Conservation (phyloP, 352 stramenopile genomes). For the Phytopythium kandeliae region DNA sequence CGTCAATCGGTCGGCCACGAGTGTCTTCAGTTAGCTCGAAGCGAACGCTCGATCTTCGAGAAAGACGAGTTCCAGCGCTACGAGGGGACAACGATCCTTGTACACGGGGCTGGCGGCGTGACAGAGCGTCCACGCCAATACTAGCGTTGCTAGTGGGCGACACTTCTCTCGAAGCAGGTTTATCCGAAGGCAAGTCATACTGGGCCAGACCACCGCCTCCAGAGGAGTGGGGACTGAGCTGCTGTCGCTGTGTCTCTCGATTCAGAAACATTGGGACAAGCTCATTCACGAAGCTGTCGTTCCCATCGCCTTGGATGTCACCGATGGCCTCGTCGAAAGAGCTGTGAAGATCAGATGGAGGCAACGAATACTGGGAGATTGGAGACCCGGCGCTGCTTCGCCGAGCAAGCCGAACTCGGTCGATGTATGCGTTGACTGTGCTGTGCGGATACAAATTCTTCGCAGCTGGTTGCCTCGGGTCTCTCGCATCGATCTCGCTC, state of each 20-base stretch:
- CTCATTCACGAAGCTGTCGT: conserved; percentile 51
- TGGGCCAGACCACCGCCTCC: conserved; percentile 8
- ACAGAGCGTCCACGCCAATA: neutral
- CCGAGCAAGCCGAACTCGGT: conserved; percentile 2
- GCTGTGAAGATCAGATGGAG: conserved; percentile 50
- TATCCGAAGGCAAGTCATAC: conserved; percentile 29
- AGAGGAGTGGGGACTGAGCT: neutral
- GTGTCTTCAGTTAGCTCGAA: neutral
- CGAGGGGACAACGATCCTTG: neutral
- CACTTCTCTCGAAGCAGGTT: conserved; percentile 30
- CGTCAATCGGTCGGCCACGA: neutral
- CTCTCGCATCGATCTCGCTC: neutral
- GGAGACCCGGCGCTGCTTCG: conserved; percentile 22
- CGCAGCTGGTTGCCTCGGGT: neutral
- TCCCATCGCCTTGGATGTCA: conserved; percentile 7
- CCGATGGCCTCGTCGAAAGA: conserved; percentile 51
- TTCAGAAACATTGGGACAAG: conserved; percentile 58
- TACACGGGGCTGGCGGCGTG: neutral
- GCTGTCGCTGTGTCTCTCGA: conserved; percentile 2
- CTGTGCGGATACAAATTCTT: neutral
- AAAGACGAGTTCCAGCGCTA: neutral
- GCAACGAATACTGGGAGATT: conserved; percentile 51
- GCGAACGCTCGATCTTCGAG: neutral
- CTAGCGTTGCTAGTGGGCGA: neutral
- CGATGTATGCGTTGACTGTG: neutral